Evolutionary conservation across 192 early-diverging fungal species (phyloP).

Genomic region (Coemansia sp.): DNA sequence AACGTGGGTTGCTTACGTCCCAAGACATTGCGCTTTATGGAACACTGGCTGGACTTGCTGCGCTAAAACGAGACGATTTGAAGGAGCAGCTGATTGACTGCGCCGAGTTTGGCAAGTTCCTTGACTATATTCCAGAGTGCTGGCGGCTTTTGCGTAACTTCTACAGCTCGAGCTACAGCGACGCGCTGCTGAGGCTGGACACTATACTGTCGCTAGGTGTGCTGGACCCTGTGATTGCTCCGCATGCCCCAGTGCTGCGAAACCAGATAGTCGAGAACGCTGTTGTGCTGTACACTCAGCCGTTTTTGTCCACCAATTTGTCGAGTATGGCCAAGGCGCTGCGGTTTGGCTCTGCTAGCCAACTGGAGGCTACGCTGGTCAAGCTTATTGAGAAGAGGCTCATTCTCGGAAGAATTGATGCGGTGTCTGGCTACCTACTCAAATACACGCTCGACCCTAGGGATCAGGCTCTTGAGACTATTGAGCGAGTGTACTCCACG

Average conservation of each 20-base stretch:
- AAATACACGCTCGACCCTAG: slow-evolving; percentile 28
- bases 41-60: slow-evolving; percentile 30
- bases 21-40: slow-evolving; percentile 46
- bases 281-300: slow-evolving; percentile 37
- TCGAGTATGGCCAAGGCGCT: slow-evolving; percentile 31
- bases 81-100: slow-evolving; percentile 21
- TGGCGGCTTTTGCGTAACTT: slow-evolving; percentile 26
- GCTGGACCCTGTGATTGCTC: slow-evolving; percentile 30
- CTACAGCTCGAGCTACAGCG: slow-evolving; percentile 24
- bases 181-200: slow-evolving; percentile 21
- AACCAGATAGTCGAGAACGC: slow-evolving; percentile 23
- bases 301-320: slow-evolving; percentile 31
- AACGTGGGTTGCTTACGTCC: slow-evolving; percentile 5
- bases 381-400: slow-evolving; percentile 26
- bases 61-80: slow-evolving; percentile 20
- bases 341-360: slow-evolving; percentile 15
- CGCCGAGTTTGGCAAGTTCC: slow-evolving; percentile 26
- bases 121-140: slow-evolving; percentile 43
- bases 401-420: slow-evolving; percentile 38
- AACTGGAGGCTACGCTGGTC: slow-evolving; percentile 23
- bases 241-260: slow-evolving; percentile 10
- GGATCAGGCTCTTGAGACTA: slow-evolving; percentile 18
- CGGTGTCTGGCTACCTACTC: slow-evolving; percentile 23
- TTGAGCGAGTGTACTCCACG: slow-evolving; percentile 26
- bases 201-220: slow-evolving; percentile 21